A percentile compares a stretch with the other conserved stretches of the same genome.
Conservation (phyloP, 2,329 filamentous ascomycete genomes). For the Thielaviopsis punctulata region DNA sequence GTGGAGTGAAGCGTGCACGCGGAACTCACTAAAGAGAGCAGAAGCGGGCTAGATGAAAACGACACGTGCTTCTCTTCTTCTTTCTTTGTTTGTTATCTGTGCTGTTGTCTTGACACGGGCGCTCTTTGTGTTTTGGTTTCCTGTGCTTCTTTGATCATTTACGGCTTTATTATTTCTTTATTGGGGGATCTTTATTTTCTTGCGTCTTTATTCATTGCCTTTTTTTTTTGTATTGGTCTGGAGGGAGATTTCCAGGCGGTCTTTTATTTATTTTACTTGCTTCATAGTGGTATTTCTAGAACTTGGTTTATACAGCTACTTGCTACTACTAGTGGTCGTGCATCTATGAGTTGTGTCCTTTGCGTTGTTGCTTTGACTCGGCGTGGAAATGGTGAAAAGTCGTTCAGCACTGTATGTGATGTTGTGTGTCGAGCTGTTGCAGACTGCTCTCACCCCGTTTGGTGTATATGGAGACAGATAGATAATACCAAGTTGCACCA, state of each 20-base stretch:
- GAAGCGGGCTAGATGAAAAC: not conserved
- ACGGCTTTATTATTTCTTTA: not conserved
- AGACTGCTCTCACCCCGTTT: no score
- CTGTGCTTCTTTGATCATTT: not conserved
- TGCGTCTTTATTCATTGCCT: not conserved
- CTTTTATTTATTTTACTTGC: not conserved
- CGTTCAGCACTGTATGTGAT: no score
- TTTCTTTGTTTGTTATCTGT: not conserved
- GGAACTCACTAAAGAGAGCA: slow-evolving; percentile 21
- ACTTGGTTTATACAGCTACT: not conserved
- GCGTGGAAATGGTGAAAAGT: no score
- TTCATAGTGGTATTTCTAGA: not conserved
- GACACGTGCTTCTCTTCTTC: not conserved
- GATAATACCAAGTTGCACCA: no score
- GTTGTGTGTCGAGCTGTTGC: no score
- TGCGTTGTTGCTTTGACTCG: no score
- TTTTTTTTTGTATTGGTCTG: not conserved
- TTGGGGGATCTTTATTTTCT: not conserved
- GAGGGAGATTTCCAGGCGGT: no score
- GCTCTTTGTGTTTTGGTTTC: not conserved
- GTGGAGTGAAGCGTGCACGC: slow-evolving; percentile 26
- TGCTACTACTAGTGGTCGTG: not conserved
- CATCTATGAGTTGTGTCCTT: no score
- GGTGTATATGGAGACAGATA: no score
- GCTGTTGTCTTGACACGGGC: not conserved